Conservation (phyloP, 768 basidiomycete genomes). For the Agaricus sinodeliciosus region DNA sequence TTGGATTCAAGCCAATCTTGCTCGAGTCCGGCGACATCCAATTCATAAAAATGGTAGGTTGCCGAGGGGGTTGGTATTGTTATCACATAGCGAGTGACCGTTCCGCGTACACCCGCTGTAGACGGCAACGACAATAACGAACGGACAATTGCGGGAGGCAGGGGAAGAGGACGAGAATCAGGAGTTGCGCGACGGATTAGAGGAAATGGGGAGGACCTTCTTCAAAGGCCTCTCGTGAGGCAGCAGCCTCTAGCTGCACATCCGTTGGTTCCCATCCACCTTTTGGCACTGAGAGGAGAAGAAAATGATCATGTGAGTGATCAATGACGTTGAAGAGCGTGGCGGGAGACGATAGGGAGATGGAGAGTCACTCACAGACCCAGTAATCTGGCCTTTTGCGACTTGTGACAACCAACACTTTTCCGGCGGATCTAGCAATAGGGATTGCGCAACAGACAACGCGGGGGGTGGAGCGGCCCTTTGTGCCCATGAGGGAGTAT, state of each 20-base stretch:
- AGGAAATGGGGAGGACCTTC: constrained; percentile 90
- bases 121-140: constrained; percentile 19
- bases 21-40: constrained; percentile 74
- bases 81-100: constrained; percentile 77
- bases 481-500: constrained; percentile 41
- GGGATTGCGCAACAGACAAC: constrained; percentile 91
- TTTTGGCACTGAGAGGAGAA: constrained; percentile 64
- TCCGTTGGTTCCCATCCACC: constrained; percentile 87
- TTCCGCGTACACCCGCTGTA: constrained; percentile 83
- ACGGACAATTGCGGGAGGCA: constrained; percentile 18
- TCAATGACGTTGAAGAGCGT: constrained; percentile 7
- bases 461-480: constrained; percentile 76
- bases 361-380: constrained; percentile 69
- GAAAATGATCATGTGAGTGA: not conserved
- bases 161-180: constrained; percentile 46
- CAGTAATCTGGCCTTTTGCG: constrained; percentile 74
- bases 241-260: constrained; percentile 77
- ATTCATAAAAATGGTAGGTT: constrained; percentile 87
- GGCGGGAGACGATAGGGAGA: not conserved
- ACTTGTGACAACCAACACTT: constrained; percentile 80
- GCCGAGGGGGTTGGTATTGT: constrained; percentile 74
- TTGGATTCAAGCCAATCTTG: constrained; percentile 75
- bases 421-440: constrained; percentile 64
- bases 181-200: constrained; percentile 65
- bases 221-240: constrained; percentile 89